Evolutionary conservation across 345 rosid genomes (phyloP), one percentile per base, ranked within the genome.

Genomic region (Brassica nigra): DNA sequence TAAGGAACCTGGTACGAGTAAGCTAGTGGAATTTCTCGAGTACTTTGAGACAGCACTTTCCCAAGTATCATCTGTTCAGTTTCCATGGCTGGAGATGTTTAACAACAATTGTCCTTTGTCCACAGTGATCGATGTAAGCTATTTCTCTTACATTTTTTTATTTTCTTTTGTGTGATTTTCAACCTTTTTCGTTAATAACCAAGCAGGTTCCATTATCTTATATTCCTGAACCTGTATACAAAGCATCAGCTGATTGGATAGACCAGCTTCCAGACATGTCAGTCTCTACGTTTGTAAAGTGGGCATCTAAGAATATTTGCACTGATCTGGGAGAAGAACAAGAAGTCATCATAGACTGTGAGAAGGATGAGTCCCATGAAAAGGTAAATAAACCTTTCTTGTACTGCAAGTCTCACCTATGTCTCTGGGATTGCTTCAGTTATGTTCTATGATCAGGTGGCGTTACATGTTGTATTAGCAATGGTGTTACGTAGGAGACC

Each of bases 181-280:
- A 58, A 58, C 5, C 0, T 23, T 23, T 9, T 20, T 20, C 10
- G 11, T 27, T 61, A 4, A 23, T 57, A 59, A 23, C 10, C 63
- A 23, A 59, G 27, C 63, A 61, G 33, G 33, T 61, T 61, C 64
- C 64, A 1, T 27, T 4, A 4, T 61, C 15, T 61, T 14, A 27
- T 61, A 11, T 61, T 61, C 64, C 16, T 23, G 34, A 61, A 61
- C 33, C 15, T 27, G 34, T 61, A 7, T 61, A 27, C 64, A 61
- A 61, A 11, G 64, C 34, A 61, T 61, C 64, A 61, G 8, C 64
- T 4, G 64, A 61, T 61, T 61, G 64, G 64, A 10, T 61, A 61
- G 15, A 61, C 64, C 33, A 61, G 6, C 15, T 61, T 61, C 15
- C 64, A 61, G 15, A 28, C 31, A 61, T 1, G 33, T 1, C 7